These are phyloP conservation scores for Seminavis robusta DNA, from an alignment of 108 stramenopile genomes.

Conservation along the genomic window DNA sequence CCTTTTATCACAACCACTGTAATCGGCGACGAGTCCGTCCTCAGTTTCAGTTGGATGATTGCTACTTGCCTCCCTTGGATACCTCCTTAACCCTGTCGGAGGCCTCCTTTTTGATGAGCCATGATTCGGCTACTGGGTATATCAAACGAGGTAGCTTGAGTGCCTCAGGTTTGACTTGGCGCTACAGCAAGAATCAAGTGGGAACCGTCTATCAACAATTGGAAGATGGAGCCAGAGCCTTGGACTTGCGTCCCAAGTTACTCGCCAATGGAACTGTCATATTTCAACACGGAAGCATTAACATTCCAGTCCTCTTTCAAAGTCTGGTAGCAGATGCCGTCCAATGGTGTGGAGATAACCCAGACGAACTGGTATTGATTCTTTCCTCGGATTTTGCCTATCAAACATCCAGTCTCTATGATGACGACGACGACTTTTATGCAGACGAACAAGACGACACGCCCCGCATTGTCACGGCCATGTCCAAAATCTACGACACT, in stretches of 20 bases:
- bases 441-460: not conserved
- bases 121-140: constrained; percentile 78
- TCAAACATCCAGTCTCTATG: constrained; percentile 17
- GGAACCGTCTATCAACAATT: constrained; percentile 62
- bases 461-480: constrained; percentile 14
- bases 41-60: constrained; percentile 53
- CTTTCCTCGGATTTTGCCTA: constrained; percentile 56
- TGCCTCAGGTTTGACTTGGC: constrained; percentile 20
- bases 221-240: constrained; percentile 63
- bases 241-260: constrained; percentile 67
- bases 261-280: constrained; percentile 56
- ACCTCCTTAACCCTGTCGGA: constrained; percentile 26
- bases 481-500: constrained; percentile 46
- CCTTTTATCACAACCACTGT: too few relatives aligned
- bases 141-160: constrained; percentile 18
- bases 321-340: constrained; percentile 44
- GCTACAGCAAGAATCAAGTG: constrained; percentile 69
- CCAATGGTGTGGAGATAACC: constrained; percentile 63
- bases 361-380: constrained; percentile 56
- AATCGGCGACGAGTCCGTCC: too few relatives aligned
- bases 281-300: constrained; percentile 66
- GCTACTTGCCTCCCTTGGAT: constrained; percentile 52
- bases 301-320: constrained; percentile 40
- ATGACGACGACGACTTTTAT: constrained; percentile 5
- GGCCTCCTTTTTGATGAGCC: constrained; percentile 66